Evolutionary conservation across 768 basidiomycete species (phyloP).

Genomic region (Boletales sp.): DNA sequence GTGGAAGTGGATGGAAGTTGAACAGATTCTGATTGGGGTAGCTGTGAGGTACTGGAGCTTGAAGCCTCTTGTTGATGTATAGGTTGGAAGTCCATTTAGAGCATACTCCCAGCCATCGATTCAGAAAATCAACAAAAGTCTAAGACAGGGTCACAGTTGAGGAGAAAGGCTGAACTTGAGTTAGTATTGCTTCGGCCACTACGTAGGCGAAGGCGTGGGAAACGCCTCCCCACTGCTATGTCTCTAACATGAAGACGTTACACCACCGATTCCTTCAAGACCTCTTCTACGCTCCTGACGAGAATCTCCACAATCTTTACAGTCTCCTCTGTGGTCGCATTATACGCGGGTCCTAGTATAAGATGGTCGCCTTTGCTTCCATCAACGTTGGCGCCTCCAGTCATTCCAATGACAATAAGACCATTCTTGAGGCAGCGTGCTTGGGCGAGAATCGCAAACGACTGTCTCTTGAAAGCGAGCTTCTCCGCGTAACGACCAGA

Average conservation of each 20-base stretch:
- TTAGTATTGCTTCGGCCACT: constrained; percentile 21
- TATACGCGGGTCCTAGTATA: constrained; percentile 80
- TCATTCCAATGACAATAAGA: constrained; percentile 70
- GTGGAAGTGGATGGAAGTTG: constrained; percentile 34
- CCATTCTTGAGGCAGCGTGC: constrained; percentile 64
- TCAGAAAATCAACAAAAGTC: constrained; percentile 19
- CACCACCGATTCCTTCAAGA: constrained; percentile 40
- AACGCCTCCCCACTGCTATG: constrained; percentile 5
- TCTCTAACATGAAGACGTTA: neutral
- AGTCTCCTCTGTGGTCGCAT: constrained; percentile 65
- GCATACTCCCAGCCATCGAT: constrained; percentile 86
- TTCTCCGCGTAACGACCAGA: constrained; percentile 37
- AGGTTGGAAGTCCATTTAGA: constrained; percentile 91
- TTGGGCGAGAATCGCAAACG: constrained; percentile 69
- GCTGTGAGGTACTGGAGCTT: constrained; percentile 49
- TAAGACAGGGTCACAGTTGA: constrained; percentile 23
- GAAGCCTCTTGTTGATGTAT: constrained; percentile 67
- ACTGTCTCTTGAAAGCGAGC: constrained; percentile 48
- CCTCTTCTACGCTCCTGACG: constrained; percentile 63
- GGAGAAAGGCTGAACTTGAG: constrained; percentile 21
- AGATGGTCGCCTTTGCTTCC: constrained; percentile 71
- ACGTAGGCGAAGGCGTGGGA: constrained; percentile 30
- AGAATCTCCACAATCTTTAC: constrained; percentile 64
- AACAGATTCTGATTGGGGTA: constrained; percentile 37
- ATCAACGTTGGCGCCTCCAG: constrained; percentile 63